phyloP scores from a whole-genome alignment of 495 filamentous ascomycete genomes.

The Friedmanniomyces simplex region DNA sequence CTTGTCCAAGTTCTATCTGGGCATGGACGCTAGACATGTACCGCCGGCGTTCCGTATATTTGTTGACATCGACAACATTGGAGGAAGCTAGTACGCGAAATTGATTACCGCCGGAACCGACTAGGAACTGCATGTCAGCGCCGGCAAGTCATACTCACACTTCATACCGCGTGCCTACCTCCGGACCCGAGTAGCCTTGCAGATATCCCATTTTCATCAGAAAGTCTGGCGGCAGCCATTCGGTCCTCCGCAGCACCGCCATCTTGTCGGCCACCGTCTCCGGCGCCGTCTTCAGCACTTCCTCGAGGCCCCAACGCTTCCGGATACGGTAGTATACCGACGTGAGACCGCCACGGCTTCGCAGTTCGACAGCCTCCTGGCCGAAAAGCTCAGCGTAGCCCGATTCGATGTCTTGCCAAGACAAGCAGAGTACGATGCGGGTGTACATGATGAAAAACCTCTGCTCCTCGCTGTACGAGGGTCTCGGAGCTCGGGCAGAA shows the following conservation, averaged over 20 bases:
- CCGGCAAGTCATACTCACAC: not conserved
- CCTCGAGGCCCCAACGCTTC: constrained; percentile 12
- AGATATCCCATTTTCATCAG: not conserved
- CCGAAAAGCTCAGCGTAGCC: constrained; percentile 6
- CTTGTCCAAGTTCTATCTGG: too few relatives aligned
- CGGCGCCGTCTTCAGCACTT: constrained; percentile 9
- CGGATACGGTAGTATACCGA: constrained; percentile 21
- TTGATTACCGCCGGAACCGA: not conserved
- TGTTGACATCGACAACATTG: not conserved
- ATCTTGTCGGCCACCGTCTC: not conserved
- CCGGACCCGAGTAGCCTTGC: not conserved
- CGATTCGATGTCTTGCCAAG: constrained; percentile 15
- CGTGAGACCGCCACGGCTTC: constrained; percentile 15
- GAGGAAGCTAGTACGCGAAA: not conserved
- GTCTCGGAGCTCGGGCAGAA: constrained; percentile 6
- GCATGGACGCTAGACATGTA: too few relatives aligned
- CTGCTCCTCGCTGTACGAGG: constrained; percentile 20
- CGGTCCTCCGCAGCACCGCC: constrained; percentile 1
- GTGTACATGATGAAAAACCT: constrained; percentile 21
- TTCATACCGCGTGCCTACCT: not conserved
- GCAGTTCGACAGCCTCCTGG: not conserved
- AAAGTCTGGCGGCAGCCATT: constrained; percentile 4
- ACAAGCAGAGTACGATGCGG: constrained; percentile 9
- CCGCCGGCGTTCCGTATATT: not conserved
- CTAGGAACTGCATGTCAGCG: not conserved